These are phyloP conservation scores for Rhodamnia rubescens DNA, from an alignment of 345 rosid species.

Conservation along the genomic window DNA sequence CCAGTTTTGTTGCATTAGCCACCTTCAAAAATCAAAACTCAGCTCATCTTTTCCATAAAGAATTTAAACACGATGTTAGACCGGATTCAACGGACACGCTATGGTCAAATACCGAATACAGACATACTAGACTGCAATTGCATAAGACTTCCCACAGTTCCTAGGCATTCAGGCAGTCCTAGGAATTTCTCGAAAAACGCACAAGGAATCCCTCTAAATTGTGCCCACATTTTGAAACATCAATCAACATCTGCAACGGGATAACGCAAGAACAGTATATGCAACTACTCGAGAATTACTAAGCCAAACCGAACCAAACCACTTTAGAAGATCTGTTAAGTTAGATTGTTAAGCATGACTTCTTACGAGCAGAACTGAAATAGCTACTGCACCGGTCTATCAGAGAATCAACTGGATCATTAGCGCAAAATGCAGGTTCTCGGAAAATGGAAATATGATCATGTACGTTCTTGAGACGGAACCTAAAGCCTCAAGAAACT, in stretches of 20 bases:
- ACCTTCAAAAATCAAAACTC: conserved; percentile 21
- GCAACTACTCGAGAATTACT: background rate
- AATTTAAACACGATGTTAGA: background rate
- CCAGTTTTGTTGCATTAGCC: conserved; percentile 38
- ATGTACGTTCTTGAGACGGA: background rate
- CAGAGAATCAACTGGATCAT: background rate
- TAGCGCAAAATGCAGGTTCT: background rate
- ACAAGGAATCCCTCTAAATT: background rate
- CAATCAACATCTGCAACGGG: background rate
- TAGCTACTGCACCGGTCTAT: background rate
- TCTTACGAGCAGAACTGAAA: background rate
- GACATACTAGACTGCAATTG: background rate
- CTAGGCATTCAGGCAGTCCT: background rate
- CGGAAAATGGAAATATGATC: background rate
- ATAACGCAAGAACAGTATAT: background rate
- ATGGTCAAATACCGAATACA: background rate
- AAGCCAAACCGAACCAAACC: background rate
- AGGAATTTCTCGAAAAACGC: background rate
- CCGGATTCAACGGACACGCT: background rate
- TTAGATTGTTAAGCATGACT: background rate
- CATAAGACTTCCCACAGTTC: background rate
- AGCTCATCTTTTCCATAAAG: background rate
- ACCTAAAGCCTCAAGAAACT: background rate
- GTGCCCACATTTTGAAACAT: background rate
- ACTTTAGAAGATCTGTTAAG: background rate